Base-by-base conservation (phyloP, 441 rosid genomes). In the Arabidopsis hybrid region DNA sequence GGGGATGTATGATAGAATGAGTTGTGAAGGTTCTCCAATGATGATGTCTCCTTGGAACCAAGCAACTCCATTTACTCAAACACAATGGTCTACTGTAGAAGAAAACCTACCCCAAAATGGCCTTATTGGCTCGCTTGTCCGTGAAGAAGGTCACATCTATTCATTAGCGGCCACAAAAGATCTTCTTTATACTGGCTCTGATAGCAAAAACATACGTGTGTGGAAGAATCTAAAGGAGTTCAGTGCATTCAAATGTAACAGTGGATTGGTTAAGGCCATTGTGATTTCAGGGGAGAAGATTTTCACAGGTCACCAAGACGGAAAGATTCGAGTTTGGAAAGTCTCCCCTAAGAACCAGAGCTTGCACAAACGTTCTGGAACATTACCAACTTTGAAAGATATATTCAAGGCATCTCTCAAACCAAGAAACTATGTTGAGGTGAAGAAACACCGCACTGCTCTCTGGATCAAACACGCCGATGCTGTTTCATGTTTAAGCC, bases 31-130 rank as follows among this genome's bases (percentile, higher is more conserved):
- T 7, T 93, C 97, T 6, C 98, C 98, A 3, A 87, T 91, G 90
- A 89, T 73, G 70, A 94, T 92, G 99, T 92, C 99, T 0, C 95
- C 97, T 0, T 94, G 99, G 99, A 94, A 92, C 84, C 93, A 90
- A 71, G 85, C 91, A 1, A 52, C 80, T 13, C 79, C 87, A 14
- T 84, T 80, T 70, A 58, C 73, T 51, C 83, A 83, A 46, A 75
- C 89, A 8, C 51, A 78, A 0, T 86, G 90, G 89, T 64, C 81
- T 31, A 71, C 1, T 35, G 85, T 73, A 1, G 77, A 84, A 4
- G 87, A 83, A 4, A 78, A 49, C 31, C 53, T 78, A 38, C 85
- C 90, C 0, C 84, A 83, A n/a, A 89, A 89, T 51, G 85, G 83
- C 5, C 91, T 94, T 38, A 88, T 90, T 18, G 92, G 95, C 2